Evolutionary conservation across 1,284 basidiomycete genomes (phyloP), one percentile per base, ranked within the genome.

Genomic region (Heterobasidion occidentale): DNA sequence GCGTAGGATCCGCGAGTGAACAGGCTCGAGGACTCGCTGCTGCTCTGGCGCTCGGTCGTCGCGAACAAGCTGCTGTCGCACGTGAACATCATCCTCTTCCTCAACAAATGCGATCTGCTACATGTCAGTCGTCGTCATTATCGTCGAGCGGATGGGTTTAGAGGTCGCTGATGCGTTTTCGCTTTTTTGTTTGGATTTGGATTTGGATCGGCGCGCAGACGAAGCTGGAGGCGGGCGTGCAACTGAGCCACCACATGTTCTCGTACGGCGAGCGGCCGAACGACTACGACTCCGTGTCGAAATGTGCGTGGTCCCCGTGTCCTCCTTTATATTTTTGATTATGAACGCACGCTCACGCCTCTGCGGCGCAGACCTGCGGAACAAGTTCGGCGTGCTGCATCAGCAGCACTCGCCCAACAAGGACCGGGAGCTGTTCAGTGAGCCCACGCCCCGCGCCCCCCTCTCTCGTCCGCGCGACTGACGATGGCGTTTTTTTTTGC

Each of bases 71-170:
- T 90, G 34, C 77, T 90, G 45, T 74, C 75, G 46, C 75, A 81
- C 54, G 87, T 89, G 58, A 86, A 81, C 68, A 81, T 91, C 60
- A 78, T 91, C 19, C 74, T 91, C 59, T 91, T 91, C 68, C 67
- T 91, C 62, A 91, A 91, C 71, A 91, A 91, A 70, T 80, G 78
- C 59, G 88, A 91, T 67, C 74, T 90, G 53, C 72, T 90, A 44
- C 79, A 81, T 74, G 86, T 80, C 63, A 58, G 70, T 62, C 27
- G 46, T 48, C 8, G 17, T 12, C 45, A 6, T 33, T 17, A 5
- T 48, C 33, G 19, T 27, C 27, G 12, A 9, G 38, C 2, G 11
- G 38, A 8, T n/a, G 27, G 27, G 27, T 3, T 27, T 3, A 3
- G 27, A 27, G 27, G 27, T 27, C 42, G 20, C 51, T n/a, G 34